Percentiles rank a stretch among this genome's conserved stretches.
These are phyloP conservation scores for Phytophthora meadii DNA, from an alignment of 352 stramenopile genomes.

Conservation along the genomic window DNA sequence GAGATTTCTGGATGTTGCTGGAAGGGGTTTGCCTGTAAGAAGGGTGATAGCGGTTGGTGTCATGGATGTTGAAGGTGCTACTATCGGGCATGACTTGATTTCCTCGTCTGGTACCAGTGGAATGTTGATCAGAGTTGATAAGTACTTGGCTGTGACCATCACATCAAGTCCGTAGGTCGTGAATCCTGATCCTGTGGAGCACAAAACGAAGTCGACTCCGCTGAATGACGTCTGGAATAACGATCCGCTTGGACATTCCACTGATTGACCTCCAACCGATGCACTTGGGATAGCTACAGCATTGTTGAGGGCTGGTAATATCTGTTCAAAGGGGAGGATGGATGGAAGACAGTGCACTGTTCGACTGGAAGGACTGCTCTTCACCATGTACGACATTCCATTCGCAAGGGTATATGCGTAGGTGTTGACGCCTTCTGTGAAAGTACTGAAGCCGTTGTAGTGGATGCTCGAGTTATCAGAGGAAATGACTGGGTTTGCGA, in stretches of 20 bases:
- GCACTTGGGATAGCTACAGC: slow-evolving; percentile 17
- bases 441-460: slow-evolving; percentile 32
- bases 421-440: slow-evolving; percentile 4
- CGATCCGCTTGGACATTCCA: slow-evolving; percentile 14
- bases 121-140: neutral
- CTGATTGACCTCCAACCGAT: slow-evolving; percentile 4
- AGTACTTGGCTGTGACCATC: slow-evolving; percentile 9
- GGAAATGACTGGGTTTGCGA: slow-evolving; percentile 30
- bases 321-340: slow-evolving; percentile 8
- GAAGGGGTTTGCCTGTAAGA: slow-evolving; percentile 6
- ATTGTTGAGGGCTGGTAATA: slow-evolving; percentile 17
- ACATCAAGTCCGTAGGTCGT: slow-evolving; percentile 20
- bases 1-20: neutral
- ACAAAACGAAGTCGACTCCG: slow-evolving; percentile 16
- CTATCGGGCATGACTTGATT: neutral
- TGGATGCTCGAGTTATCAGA: slow-evolving; percentile 1
- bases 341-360: neutral
- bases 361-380: neutral
- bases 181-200: slow-evolving; percentile 14
- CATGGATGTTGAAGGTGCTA: neutral
- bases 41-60: neutral
- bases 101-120: neutral
- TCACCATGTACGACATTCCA: slow-evolving; percentile 26
- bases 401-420: slow-evolving; percentile 33
- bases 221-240: slow-evolving; percentile 17